Base-by-base conservation (phyloP, 768 basidiomycete species). In the Omphalotus guepiniiformis region DNA sequence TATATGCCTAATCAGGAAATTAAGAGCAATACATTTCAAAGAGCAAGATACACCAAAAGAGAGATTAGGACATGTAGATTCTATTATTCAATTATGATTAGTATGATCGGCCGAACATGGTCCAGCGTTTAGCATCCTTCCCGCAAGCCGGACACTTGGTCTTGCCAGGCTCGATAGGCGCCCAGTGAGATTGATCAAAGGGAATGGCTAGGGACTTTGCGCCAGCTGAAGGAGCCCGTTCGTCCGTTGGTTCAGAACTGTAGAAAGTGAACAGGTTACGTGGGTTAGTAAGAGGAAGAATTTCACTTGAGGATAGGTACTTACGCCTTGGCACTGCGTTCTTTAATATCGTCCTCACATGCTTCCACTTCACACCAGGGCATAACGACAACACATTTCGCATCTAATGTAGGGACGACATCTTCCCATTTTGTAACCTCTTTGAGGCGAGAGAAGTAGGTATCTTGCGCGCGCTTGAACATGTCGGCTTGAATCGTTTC, bases 311-410 rank as follows among this genome's bases (percentile, higher is more conserved):
- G 28, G n/a, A 51, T 54, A 58, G 55, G 49, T 16, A 69, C 71
- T 74, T 66, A 94, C 90, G 86, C 80, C 64, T 82, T 74, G 48
- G 82, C 91, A 61, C 85, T 91, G 52, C 89, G 76, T 58, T 98
- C 93, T 74, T 99, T 98, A 76, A 99, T 97, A 58, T 93, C 90
- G 63, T 99, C 95, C 66, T 99, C 96, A 60, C 96, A 99, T 12
- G 75, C 76, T 62, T 89, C 90, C 16, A 72, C 77, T 67, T 98
- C 93, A 66, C 96, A 98, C 96, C 96, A 99, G 3, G 96, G 96
- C 50, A 98, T 80, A 46, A 87, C 87, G 18, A 86, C 82, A 29
- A 93, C 75, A 60, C 83, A 83, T 72, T 96, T 97, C 62, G 74
- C 73, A 65, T 99, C 95, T 35, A 99, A 73, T 7, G 86, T 77